phyloP scores from a whole-genome alignment of 2,329 filamentous ascomycete species.

The Mycosphaerella arachidis region DNA sequence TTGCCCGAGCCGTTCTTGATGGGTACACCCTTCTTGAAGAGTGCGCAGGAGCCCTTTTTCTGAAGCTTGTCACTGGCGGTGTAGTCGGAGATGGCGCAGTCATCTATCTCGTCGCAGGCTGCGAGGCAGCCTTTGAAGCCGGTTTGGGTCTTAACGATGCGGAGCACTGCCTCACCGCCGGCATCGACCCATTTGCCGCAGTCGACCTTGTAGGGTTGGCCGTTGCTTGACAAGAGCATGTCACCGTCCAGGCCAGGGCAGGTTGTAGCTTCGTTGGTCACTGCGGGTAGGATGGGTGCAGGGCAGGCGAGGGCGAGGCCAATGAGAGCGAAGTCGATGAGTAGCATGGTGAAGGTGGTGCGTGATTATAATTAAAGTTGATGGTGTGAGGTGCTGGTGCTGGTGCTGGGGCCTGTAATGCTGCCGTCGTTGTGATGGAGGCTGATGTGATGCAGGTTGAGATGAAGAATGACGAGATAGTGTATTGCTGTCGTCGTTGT shows the following conservation, averaged over 20 bases:
- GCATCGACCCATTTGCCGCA: constrained; percentile 12
- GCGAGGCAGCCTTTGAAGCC: constrained; percentile 13
- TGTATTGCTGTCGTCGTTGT: neutral
- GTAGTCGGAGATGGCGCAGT: constrained; percentile 10
- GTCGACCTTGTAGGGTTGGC: constrained; percentile 8
- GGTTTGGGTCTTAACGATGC: constrained; percentile 6
- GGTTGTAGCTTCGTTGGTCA: neutral
- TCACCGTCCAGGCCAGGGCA: constrained; percentile 5
- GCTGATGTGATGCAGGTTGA: neutral
- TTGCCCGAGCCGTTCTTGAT: neutral
- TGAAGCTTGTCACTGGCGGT: constrained; percentile 6
- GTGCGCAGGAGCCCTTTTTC: constrained; percentile 9
- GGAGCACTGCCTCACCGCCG: constrained; percentile 1
- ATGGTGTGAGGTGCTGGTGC: neutral
- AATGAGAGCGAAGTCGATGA: neutral
- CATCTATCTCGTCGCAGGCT: constrained; percentile 13
- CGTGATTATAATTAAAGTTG: neutral
- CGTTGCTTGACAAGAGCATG: constrained; percentile 4
- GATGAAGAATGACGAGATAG: neutral
- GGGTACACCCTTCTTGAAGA: constrained; percentile 1
- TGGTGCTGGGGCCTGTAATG: neutral
- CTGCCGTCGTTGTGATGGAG: neutral
- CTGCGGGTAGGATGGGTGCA: neutral
- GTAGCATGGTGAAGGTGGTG: neutral
- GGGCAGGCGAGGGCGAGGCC: neutral